Base-by-base conservation (phyloP, 495 filamentous ascomycete genomes). In the Elasticomyces elasticus region DNA sequence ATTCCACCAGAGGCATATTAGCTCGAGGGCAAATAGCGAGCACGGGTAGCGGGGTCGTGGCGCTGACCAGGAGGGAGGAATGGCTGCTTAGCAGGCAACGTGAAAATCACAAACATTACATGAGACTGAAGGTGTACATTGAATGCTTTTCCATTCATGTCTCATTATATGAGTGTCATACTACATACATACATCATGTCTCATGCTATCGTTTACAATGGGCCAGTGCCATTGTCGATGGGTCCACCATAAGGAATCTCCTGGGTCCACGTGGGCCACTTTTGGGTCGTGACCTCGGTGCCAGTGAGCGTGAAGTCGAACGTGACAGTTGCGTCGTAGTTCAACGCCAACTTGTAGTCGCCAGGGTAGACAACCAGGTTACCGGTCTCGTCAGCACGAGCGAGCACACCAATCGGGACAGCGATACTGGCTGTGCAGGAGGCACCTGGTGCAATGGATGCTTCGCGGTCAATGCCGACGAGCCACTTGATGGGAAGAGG, bases 401-500 rank as follows among this genome's bases (percentile, higher is more conserved):
- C 77, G 20, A 87, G 55, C 31, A 70, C 74, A 13, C 77, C 83
- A 24, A 85, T 59, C 12, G 72, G 79, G 48, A 84, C 61, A 0
- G 68, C 66, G 44, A 87, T 61, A 9, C 49, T 61, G 19, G 73
- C 69, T 0, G 58, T 69, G 48, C 56, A 55, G 0, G 65, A 65
- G 7, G 62, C 49, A 0, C 72, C 73, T 0, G 74, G 65, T 27
- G 66, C 46, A 43, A 87, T 58, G 0, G 52, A 65, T 1, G 66
- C 67, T 12, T 83, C 52, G 23, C 83, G 72, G 20, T 73, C 70
- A 51, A 82, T 86, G 0, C 77, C 74, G 5, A 79, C 79, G 0
- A 87, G 71, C 65, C 76, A 76, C 64, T 86, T 86, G 55, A 78
- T 78, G 11, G 84, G 82, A 49, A 77, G 69, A 5, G 83, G 84